phyloP scores from a whole-genome alignment of 768 basidiomycete genomes.

The Boletus tomentosulus region DNA sequence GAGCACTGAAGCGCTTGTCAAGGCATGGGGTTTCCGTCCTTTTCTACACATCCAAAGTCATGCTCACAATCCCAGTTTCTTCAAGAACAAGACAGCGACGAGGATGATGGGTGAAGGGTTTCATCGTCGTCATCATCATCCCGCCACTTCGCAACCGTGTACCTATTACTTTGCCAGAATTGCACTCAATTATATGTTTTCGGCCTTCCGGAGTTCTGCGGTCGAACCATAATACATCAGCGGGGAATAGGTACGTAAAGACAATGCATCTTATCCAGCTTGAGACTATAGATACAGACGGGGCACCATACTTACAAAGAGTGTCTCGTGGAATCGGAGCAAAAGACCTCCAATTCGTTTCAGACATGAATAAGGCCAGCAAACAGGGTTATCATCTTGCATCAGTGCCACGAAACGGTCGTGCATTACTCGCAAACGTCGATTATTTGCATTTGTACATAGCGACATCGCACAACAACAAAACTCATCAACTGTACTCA shows the following conservation, averaged over 20 bases:
- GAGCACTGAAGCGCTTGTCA: constrained; percentile 81
- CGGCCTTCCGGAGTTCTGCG: not conserved
- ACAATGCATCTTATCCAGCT: not conserved
- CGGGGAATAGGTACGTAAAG: not conserved
- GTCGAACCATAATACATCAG: not conserved
- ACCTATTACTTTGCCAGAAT: constrained; percentile 14
- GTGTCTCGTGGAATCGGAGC: not conserved
- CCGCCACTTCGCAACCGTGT: constrained; percentile 11
- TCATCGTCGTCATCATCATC: not conserved
- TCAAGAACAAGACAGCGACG: constrained; percentile 78
- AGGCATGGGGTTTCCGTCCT: constrained; percentile 43
- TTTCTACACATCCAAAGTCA: constrained; percentile 5
- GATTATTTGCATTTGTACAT: constrained; percentile 16
- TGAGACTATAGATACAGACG: not conserved
- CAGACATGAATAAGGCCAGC: not conserved
- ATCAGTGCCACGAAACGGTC: not conserved
- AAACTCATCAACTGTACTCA: constrained; percentile 22
- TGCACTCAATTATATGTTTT: constrained; percentile 9
- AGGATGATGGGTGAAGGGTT: constrained; percentile 40
- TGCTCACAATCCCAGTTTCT: constrained; percentile 69
- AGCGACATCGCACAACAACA: constrained; percentile 14
- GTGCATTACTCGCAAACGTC: not conserved
- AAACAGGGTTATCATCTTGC: not conserved
- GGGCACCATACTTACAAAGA: not conserved
- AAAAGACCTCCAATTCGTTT: not conserved